Percentiles rank a stretch among this genome's conserved stretches.
These are phyloP conservation scores for Penicillium sp. DNA, from an alignment of 2,329 filamentous ascomycete genomes.

Conservation along the genomic window DNA sequence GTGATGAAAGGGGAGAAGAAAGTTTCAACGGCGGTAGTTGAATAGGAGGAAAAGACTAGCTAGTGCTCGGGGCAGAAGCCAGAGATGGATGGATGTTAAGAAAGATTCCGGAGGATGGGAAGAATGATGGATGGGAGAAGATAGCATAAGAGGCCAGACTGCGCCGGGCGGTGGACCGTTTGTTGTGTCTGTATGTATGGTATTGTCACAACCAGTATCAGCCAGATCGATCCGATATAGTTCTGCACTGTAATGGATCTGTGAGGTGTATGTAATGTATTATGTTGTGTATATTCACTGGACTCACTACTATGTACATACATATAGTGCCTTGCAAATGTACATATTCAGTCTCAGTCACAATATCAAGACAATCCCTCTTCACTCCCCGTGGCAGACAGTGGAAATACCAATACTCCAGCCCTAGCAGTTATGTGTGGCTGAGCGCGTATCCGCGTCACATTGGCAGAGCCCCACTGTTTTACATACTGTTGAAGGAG, in stretches of 20 bases:
- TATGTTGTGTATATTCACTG: slow-evolving; percentile 6
- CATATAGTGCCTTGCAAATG: no score
- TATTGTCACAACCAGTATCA: no score
- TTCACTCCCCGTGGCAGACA: no score
- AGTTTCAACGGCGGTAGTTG: not conserved
- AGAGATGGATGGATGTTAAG: slow-evolving; percentile 24
- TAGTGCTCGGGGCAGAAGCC: slow-evolving; percentile 28
- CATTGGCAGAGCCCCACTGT: slow-evolving; percentile 14
- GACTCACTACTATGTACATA: no score
- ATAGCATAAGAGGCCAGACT: slow-evolving; percentile 27
- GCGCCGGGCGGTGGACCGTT: slow-evolving; percentile 25
- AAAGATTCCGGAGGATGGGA: slow-evolving; percentile 25
- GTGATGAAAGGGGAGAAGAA: slow-evolving; percentile 25
- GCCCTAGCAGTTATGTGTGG: slow-evolving; percentile 26
- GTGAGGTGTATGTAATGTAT: slow-evolving; percentile 7
- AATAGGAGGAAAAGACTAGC: slow-evolving; percentile 13
- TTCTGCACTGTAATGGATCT: no score
- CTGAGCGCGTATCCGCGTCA: slow-evolving; percentile 24
- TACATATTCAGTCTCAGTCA: no score
- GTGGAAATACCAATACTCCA: slow-evolving; percentile 25
- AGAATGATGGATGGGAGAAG: slow-evolving; percentile 32
- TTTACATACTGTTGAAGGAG: no score
- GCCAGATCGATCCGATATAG: no score
- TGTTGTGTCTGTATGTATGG: slow-evolving; percentile 3
- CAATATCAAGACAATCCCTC: no score